Conservation (phyloP, 805 yeast genomes). For the Diddensiella transvaalensis region DNA sequence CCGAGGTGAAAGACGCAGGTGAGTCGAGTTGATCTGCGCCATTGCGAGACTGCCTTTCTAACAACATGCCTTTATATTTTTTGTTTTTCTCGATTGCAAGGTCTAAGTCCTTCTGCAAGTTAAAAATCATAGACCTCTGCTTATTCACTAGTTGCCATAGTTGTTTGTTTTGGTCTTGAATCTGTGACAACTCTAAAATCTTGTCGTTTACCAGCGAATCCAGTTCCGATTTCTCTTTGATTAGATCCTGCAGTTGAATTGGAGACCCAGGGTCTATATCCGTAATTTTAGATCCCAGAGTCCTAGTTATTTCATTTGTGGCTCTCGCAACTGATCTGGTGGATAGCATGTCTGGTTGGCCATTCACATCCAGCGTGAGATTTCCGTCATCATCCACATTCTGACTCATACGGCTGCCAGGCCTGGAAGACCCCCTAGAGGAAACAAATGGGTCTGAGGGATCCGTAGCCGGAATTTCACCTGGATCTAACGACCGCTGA, state of each 20-base stretch:
- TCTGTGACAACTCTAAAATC: slow-evolving; percentile 19
- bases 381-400: too few relatives aligned
- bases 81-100: slow-evolving; percentile 18
- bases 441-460: too few relatives aligned
- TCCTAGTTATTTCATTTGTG: neutral
- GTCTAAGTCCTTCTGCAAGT: slow-evolving; percentile 23
- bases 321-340: slow-evolving; percentile 1
- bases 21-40: neutral
- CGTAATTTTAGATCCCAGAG: neutral
- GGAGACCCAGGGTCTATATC: slow-evolving; percentile 1
- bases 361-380: too few relatives aligned
- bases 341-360: neutral
- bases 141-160: slow-evolving; percentile 25
- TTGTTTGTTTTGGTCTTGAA: slow-evolving; percentile 24
- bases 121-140: slow-evolving; percentile 25
- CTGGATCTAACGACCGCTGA: too few relatives aligned
- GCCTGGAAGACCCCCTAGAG: too few relatives aligned
- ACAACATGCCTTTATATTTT: slow-evolving; percentile 3
- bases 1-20: neutral
- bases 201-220: slow-evolving; percentile 19
- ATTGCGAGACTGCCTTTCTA: neutral
- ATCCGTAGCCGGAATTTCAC: too few relatives aligned
- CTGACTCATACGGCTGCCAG: too few relatives aligned
- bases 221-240: slow-evolving; percentile 10
- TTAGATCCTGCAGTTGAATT: neutral